phyloP scores from a whole-genome alignment of 2,329 filamentous ascomycete species.

The Gremmenia infestans region DNA sequence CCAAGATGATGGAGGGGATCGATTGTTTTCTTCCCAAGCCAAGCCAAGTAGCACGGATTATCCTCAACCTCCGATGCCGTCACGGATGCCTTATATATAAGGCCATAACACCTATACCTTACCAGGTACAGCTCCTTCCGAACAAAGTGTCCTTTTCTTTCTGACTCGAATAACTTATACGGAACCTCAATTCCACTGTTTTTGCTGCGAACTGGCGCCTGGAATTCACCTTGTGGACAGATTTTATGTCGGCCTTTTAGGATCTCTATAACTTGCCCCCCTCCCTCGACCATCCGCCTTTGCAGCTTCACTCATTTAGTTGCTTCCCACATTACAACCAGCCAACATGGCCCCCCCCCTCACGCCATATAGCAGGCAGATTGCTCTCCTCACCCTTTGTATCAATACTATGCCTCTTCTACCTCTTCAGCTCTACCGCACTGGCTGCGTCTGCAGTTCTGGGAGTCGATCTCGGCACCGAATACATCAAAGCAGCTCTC shows the following conservation, averaged over 20 bases:
- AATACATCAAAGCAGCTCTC: slow-evolving; percentile 92
- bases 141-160: slow-evolving; percentile 28
- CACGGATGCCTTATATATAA: not conserved
- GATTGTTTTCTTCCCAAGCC: not conserved
- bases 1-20: no score
- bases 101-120: not conserved
- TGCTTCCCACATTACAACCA: slow-evolving; percentile 9
- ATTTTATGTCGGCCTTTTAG: slow-evolving; percentile 25
- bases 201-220: slow-evolving; percentile 15
- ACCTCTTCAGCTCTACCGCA: slow-evolving; percentile 31
- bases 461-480: slow-evolving; percentile 89
- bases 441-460: slow-evolving; percentile 63
- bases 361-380: slow-evolving; percentile 13
- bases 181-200: slow-evolving; percentile 9
- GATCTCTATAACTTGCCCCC: slow-evolving; percentile 21
- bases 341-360: slow-evolving; percentile 24
- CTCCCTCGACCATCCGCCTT: slow-evolving; percentile 3
- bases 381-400: slow-evolving; percentile 25
- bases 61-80: not conserved
- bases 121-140: not conserved
- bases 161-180: slow-evolving; percentile 17
- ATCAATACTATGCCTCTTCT: slow-evolving; percentile 30
- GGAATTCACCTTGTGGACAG: slow-evolving; percentile 25
- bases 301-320: slow-evolving; percentile 28
- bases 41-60: not conserved